Percentiles rank a stretch among this genome's conserved stretches.
These are phyloP conservation scores for Claviceps humidiphila DNA, from an alignment of 2,329 filamentous ascomycete genomes.

Conservation along the genomic window DNA sequence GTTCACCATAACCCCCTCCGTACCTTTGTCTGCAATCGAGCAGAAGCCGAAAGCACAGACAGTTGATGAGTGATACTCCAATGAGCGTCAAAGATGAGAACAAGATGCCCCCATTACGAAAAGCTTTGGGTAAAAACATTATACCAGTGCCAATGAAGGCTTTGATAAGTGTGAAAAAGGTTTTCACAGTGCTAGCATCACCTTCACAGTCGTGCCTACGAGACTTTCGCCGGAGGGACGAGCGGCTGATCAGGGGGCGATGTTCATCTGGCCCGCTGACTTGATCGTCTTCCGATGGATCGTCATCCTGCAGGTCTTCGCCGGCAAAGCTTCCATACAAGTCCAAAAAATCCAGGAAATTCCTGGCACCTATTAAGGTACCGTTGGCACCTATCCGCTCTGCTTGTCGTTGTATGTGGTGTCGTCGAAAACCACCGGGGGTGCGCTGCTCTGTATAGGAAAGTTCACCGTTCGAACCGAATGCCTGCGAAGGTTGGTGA, in stretches of 20 bases:
- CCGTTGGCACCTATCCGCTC: conserved; percentile 22
- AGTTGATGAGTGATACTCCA: conserved; percentile 50
- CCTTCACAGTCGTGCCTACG: conserved; percentile 32
- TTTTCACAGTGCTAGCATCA: conserved; percentile 55
- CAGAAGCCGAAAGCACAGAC: conserved; percentile 58
- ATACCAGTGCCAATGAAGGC: conserved; percentile 71
- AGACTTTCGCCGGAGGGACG: conserved; percentile 36
- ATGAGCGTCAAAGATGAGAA: conserved; percentile 61
- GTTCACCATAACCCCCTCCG: conserved; percentile 61
- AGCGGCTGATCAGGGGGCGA: conserved; percentile 35
- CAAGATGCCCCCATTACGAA: conserved; percentile 63
- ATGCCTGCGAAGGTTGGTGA: conserved; percentile 26
- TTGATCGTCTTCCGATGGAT: conserved; percentile 36
- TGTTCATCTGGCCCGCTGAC: conserved; percentile 32
- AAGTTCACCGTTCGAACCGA: conserved; percentile 17
- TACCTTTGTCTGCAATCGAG: conserved; percentile 51
- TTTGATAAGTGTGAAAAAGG: conserved; percentile 68
- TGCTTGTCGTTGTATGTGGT: conserved; percentile 24
- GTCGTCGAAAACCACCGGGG: conserved; percentile 35
- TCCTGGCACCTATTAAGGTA: conserved; percentile 44
- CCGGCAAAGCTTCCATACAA: conserved; percentile 67
- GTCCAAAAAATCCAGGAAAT: conserved; percentile 64
- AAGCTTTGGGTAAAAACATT: conserved; percentile 70
- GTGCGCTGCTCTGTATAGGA: conserved; percentile 26
- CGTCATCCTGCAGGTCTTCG: conserved; percentile 46